Evolutionary conservation across 768 basidiomycete genomes (phyloP).

Genomic region (Mycena sanguinolenta): DNA sequence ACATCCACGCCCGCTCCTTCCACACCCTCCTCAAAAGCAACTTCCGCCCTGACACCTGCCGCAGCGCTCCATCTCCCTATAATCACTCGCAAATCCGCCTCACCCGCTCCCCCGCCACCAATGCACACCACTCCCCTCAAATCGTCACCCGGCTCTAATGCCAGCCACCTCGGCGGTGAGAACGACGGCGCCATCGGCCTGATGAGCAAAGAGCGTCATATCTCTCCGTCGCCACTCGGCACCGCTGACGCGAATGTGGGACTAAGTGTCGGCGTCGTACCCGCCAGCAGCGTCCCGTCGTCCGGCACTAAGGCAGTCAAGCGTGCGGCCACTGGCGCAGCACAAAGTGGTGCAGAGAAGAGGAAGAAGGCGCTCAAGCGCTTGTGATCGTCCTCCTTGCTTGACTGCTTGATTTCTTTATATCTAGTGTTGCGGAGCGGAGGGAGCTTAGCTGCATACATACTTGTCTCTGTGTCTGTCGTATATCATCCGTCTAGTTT

Average conservation of each 20-base stretch:
- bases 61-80: slow-evolving; percentile 55
- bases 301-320: slow-evolving; percentile 75
- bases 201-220: slow-evolving; percentile 68
- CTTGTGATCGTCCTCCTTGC: slow-evolving; percentile 55
- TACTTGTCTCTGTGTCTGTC: slow-evolving; percentile 11
- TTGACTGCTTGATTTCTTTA: slow-evolving; percentile 26
- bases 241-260: slow-evolving; percentile 79
- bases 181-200: slow-evolving; percentile 51
- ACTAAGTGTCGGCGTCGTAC: slow-evolving; percentile 48
- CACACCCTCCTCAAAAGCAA: slow-evolving; percentile 46
- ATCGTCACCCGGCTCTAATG: slow-evolving; percentile 48
- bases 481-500: too few species aligned
- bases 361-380: slow-evolving; percentile 91
- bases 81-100: slow-evolving; percentile 58
- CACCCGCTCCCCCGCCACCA: slow-evolving; percentile 54
- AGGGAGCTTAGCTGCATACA: slow-evolving; percentile 1
- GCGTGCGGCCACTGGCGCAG: slow-evolving; percentile 69
- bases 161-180: slow-evolving; percentile 27
- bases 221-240: slow-evolving; percentile 77
- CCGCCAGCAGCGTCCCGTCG: slow-evolving; percentile 45
- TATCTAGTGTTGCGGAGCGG: slow-evolving; percentile 10
- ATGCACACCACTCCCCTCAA: slow-evolving; percentile 52
- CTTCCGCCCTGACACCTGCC: slow-evolving; percentile 43
- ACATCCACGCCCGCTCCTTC: slow-evolving; percentile 46
- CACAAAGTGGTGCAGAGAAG: slow-evolving; percentile 75